These are phyloP conservation scores for Lolium rigidum DNA, from an alignment of 176 grass and related monocot genomes.

Conservation along the genomic window DNA sequence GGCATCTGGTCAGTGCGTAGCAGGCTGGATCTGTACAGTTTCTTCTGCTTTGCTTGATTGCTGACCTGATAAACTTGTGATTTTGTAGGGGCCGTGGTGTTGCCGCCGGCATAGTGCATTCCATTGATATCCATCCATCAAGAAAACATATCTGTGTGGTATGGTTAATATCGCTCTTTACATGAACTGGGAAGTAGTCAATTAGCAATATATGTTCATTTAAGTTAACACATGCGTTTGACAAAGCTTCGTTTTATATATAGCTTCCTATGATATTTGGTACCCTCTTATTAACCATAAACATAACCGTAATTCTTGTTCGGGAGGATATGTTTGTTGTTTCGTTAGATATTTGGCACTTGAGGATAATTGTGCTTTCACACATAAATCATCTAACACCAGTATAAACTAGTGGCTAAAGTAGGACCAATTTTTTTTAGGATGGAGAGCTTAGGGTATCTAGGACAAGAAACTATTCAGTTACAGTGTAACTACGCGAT, in stretches of 20 bases:
- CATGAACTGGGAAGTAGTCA: not conserved
- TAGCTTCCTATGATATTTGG: not conserved
- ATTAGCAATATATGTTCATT: not conserved
- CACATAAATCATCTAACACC: not conserved
- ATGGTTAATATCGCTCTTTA: conserved; percentile 29
- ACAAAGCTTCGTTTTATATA: not conserved
- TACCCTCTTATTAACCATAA: not conserved
- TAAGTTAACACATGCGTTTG: conserved; percentile 19
- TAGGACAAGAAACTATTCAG: conserved; percentile 7
- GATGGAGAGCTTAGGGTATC: not conserved
- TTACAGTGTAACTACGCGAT: not conserved
- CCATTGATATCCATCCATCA: conserved; percentile 91
- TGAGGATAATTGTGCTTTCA: not conserved
- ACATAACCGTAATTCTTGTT: not conserved
- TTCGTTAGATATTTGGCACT: not conserved
- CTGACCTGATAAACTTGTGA: conserved; percentile 26
- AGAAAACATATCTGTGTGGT: conserved; percentile 95
- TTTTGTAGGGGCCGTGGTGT: conserved; percentile 65
- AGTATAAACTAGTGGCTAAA: not conserved
- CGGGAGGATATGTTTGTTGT: not conserved
- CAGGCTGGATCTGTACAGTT: not conserved
- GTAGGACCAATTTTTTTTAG: not conserved
- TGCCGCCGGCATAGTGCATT: conserved; percentile 71
- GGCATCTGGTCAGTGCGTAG: conserved; percentile 59
- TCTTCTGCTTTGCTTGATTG: not conserved